Percentiles rank a stretch among this genome's conserved stretches.
These are phyloP conservation scores for Tulasnella sp. DNA, from an alignment of 768 basidiomycete species.

Conservation along the genomic window DNA sequence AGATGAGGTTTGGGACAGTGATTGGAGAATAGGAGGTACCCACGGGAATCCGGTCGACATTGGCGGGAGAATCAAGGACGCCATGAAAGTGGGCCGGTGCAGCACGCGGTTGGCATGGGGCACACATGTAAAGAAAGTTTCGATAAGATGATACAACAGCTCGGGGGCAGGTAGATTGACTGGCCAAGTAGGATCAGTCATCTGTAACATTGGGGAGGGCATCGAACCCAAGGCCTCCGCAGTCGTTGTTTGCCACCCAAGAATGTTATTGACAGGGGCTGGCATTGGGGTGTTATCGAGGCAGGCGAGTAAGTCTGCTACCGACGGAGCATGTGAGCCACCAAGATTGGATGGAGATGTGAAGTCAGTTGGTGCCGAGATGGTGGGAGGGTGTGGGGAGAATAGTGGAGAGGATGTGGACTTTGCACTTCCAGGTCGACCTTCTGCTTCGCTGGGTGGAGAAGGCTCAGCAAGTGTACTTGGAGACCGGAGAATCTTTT, in stretches of 20 bases:
- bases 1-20: too few species aligned
- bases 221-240: neutral
- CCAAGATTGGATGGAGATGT: neutral
- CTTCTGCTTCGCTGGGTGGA: too few species aligned
- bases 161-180: constrained; percentile 4
- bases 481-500: too few species aligned
- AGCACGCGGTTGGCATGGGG: constrained; percentile 13
- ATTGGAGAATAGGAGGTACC: neutral
- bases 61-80: neutral
- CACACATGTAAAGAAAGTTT: constrained; percentile 15
- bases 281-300: neutral
- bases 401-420: neutral
- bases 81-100: constrained; percentile 15
- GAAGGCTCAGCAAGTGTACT: too few species aligned
- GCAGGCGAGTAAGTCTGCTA: neutral
- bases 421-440: too few species aligned
- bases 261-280: neutral
- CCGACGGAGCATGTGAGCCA: neutral
- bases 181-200: constrained; percentile 12
- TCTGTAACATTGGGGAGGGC: too few species aligned
- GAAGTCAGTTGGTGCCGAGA: too few species aligned
- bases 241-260: neutral
- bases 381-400: too few species aligned
- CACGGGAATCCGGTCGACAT: neutral
- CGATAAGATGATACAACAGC: constrained; percentile 14